Percentiles rank a stretch among this genome's conserved stretches.
Evolutionary conservation across 1,284 basidiomycete genomes (phyloP).

Genomic region (Termitomyces sp.): DNA sequence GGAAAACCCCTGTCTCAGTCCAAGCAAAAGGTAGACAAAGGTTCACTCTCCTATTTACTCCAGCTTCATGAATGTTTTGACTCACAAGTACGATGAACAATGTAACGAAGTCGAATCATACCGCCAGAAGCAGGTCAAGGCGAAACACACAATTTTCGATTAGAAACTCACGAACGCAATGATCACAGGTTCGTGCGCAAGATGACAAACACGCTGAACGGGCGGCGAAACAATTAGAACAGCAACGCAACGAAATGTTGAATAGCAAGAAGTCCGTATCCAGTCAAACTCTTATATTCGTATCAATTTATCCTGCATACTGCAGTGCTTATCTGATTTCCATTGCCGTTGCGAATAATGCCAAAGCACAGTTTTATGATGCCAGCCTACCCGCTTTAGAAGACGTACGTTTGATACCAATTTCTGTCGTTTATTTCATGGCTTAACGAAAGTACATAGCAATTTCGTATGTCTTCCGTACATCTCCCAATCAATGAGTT

Average conservation of each 20-base stretch:
- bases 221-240: constrained; percentile 65
- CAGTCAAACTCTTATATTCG: not conserved
- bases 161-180: constrained; percentile 1
- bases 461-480: constrained; percentile 52
- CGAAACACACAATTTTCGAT: constrained; percentile 2
- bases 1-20: constrained; percentile 34
- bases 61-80: constrained; percentile 1
- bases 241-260: constrained; percentile 70
- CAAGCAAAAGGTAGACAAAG: constrained; percentile 59
- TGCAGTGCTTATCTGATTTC: constrained; percentile 66
- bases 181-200: constrained; percentile 50
- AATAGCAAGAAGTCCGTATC: constrained; percentile 70
- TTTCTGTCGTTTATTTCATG: constrained; percentile 13
- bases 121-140: constrained; percentile 69
- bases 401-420: constrained; percentile 47
- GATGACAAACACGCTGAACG: constrained; percentile 76
- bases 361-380: constrained; percentile 65
- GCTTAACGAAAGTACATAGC: constrained; percentile 32
- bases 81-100: constrained; percentile 66
- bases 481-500: not conserved
- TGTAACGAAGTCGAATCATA: constrained; percentile 65
- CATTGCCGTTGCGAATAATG: constrained; percentile 59
- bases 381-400: constrained; percentile 64
- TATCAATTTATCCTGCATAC: constrained; percentile 3
- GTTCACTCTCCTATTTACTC: not conserved